Base-by-base conservation (phyloP, 2,329 filamentous ascomycete genomes). In the Sporothrix brunneoviolacea region DNA sequence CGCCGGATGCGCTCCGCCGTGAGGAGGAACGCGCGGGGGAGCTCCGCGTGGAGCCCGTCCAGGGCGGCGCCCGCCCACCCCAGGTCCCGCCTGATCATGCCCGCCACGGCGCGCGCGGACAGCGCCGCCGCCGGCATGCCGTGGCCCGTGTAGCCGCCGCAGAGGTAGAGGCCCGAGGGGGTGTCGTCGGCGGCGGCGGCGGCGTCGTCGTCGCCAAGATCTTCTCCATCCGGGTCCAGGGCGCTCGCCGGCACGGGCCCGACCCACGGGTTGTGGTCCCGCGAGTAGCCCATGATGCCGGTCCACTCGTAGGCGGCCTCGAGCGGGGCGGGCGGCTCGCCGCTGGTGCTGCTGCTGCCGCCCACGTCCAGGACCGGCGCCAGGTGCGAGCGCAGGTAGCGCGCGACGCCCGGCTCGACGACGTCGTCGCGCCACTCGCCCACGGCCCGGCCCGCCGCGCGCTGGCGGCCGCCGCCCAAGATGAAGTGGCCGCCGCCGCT, bases 271-370 rank as follows among this genome's bases (percentile, higher is more conserved):
- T 75, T 65, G 0, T 75, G 70, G 62, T 91, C 87, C 7, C 80
- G 70, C 27, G 79, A 82, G 64, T 81, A 90, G 0, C 83, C 86
- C 86, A 90, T 91, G 57, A 90, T 85, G 0, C 87, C 87, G 2
- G 84, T 87, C 87, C 87, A 91, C 61, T 86, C 80, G 61, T 76
- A 79, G 27, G 75, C 66, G 9, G 77, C 73, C 19, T 67, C 60
- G 18, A 87, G 64, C 39, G 72, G 67, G 28, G 72, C 62, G 19
- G 28, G 4, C 18, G 30, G 46, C 16, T 27, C 27, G 35, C 16
- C 24, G n/a, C 32, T 10, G 24, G 24, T 10, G 24, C n/a, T n/a
- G n/a, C n/a, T n/a, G n/a, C n/a, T 28, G 10, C 24, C 33, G 47
- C 52, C 57, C 16, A 79, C 59, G 54, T 73, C 71, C 24, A 82